Conservation (phyloP, 129 eudicot species). For the Arctium minus region DNA sequence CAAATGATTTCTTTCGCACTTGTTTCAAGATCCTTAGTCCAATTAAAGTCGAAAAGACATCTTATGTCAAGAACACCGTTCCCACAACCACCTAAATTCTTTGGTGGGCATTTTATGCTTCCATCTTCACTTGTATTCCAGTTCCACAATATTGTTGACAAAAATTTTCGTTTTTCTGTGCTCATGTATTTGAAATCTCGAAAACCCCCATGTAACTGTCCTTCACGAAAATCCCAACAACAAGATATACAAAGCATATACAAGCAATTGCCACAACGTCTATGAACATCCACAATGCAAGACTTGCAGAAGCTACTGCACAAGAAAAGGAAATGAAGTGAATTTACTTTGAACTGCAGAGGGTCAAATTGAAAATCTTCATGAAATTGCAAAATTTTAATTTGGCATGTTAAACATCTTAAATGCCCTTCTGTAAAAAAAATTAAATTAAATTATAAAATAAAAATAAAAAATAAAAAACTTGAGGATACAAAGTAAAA, state of each 20-base stretch:
- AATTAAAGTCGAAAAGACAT: constrained; percentile 45
- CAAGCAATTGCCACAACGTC: constrained; percentile 84
- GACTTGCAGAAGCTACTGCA: constrained; percentile 65
- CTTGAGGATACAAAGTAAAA: not conserved
- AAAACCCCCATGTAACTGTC: constrained; percentile 30
- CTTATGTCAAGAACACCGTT: constrained; percentile 51
- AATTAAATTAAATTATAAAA: not conserved
- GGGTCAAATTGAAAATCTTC: not conserved
- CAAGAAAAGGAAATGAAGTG: not conserved
- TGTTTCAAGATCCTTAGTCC: constrained; percentile 70
- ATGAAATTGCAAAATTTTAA: not conserved
- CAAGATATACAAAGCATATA: constrained; percentile 79
- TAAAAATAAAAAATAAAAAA: not conserved
- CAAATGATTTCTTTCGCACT: constrained; percentile 49
- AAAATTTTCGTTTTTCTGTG: constrained; percentile 33
- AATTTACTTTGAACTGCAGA: not conserved
- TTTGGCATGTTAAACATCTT: not conserved
- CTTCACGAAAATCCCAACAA: constrained; percentile 64
- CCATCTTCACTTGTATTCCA: constrained; percentile 63
- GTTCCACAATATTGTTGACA: constrained; percentile 32
- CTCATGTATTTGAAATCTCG: constrained; percentile 26
- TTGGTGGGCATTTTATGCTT: constrained; percentile 63
- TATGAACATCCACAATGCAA: constrained; percentile 70
- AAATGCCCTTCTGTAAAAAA: not conserved
- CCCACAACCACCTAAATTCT: constrained; percentile 76